Percentiles rank a stretch among this genome's conserved stretches.
These are phyloP conservation scores for Cyclanthera cordifolia DNA, from an alignment of 306 rosid species.

Conservation along the genomic window DNA sequence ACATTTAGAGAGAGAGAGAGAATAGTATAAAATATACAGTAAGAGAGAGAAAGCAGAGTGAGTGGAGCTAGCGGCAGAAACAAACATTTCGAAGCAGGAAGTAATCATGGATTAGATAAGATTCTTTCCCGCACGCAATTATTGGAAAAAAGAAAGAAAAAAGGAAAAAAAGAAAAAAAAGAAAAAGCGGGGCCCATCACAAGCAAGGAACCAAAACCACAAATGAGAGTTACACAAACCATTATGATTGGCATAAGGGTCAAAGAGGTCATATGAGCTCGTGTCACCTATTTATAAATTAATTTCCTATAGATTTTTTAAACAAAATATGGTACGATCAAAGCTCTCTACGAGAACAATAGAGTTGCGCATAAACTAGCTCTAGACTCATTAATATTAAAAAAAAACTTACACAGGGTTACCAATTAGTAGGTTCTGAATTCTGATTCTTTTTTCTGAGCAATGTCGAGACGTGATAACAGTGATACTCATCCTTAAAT, in stretches of 20 bases:
- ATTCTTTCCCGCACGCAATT: slow-evolving; percentile 24
- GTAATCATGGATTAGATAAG: slow-evolving; percentile 27
- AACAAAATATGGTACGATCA: no score
- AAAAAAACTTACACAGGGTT: background rate
- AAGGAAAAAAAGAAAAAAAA: background rate
- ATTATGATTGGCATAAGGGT: no score
- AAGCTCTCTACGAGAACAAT: no score
- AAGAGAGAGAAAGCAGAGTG: background rate
- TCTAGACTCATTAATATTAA: no score
- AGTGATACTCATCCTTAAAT: slow-evolving; percentile 2
- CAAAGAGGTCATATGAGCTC: no score
- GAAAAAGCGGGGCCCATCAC: slow-evolving; percentile 31
- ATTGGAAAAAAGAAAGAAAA: background rate
- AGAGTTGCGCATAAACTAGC: no score
- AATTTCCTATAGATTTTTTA: no score
- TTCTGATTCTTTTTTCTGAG: background rate
- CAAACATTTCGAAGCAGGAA: slow-evolving; percentile 12
- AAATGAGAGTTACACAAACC: slow-evolving; percentile 4
- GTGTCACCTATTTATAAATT: no score
- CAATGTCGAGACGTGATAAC: background rate
- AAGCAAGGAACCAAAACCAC: slow-evolving; percentile 18
- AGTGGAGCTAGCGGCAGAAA: slow-evolving; percentile 11
- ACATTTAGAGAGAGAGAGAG: background rate
- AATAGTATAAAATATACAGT: background rate
- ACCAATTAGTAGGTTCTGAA: no score